phyloP scores from a whole-genome alignment of 345 rosid genomes.

The Raphanus raphanistrum region DNA sequence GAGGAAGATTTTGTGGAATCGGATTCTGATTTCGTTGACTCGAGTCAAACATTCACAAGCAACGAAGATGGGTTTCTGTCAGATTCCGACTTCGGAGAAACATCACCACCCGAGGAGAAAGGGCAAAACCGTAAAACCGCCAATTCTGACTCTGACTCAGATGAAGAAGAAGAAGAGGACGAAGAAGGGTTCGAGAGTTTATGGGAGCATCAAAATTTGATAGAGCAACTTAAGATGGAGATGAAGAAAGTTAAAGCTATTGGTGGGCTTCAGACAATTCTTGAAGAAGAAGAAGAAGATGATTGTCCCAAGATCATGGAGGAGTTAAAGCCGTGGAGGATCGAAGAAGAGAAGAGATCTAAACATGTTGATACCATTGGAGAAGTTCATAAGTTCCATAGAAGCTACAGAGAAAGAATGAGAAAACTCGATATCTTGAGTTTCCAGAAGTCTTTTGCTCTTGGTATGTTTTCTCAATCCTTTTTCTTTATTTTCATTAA shows the following conservation, averaged over 20 bases:
- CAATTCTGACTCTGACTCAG: constrained; percentile 16
- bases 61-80: constrained; percentile 56
- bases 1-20: constrained; percentile 49
- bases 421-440: constrained; percentile 84
- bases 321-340: constrained; percentile 91
- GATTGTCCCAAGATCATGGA: constrained; percentile 74
- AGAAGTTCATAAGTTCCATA: constrained; percentile 85
- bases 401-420: constrained; percentile 86
- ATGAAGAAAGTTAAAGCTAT: constrained; percentile 80
- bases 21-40: constrained; percentile 54
- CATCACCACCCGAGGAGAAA: constrained; percentile 21
- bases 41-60: constrained; percentile 53
- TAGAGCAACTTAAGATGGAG: constrained; percentile 91
- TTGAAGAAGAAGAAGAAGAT: constrained; percentile 61
- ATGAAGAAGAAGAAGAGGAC: constrained; percentile 37
- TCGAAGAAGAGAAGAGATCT: constrained; percentile 62
- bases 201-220: constrained; percentile 94
- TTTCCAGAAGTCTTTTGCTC: constrained; percentile 89
- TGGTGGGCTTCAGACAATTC: constrained; percentile 80
- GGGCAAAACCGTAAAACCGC: constrained; percentile 33
- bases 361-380: constrained; percentile 62
- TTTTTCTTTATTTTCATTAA: not conserved
- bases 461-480: constrained; percentile 56
- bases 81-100: constrained; percentile 52
- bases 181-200: constrained; percentile 63